Conservation (phyloP, 495 filamentous ascomycete species). For the Hypoxylon lienhwacheense region DNA sequence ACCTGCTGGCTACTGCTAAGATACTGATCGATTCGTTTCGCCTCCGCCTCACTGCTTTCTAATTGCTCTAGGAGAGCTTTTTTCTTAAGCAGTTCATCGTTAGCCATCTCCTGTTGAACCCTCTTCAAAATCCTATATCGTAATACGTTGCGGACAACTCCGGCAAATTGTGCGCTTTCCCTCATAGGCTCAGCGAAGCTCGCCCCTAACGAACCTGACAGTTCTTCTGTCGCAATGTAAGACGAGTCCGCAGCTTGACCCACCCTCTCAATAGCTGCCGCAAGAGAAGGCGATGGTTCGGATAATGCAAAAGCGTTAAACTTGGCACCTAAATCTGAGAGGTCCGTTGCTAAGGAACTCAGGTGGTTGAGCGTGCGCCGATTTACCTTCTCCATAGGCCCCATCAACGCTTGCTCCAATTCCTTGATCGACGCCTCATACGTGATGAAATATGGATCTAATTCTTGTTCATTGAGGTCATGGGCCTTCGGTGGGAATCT, state of each 20-base stretch:
- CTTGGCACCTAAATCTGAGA: constrained; percentile 87
- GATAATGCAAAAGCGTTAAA: constrained; percentile 98
- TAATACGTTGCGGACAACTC: constrained; percentile 85
- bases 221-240: constrained; percentile 91
- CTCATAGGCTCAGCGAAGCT: constrained; percentile 96
- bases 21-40: constrained; percentile 89
- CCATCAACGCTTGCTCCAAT: constrained; percentile 80
- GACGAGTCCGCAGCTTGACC: constrained; percentile 95
- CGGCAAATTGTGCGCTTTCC: constrained; percentile 94
- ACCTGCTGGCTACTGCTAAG: constrained; percentile 67
- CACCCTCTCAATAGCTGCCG: constrained; percentile 90
- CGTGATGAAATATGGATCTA: constrained; percentile 92
- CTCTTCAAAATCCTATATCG: constrained; percentile 88
- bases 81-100: constrained; percentile 85
- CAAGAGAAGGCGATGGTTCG: constrained; percentile 81
- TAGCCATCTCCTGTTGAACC: constrained; percentile 95
- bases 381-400: constrained; percentile 94
- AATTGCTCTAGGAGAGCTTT: constrained; percentile 74
- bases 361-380: constrained; percentile 83
- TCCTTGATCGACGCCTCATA: constrained; percentile 89
- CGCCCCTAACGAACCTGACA: constrained; percentile 78
- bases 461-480: constrained; percentile 78
- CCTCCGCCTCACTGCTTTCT: constrained; percentile 87
- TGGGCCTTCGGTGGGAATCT: constrained; percentile 81
- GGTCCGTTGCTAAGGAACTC: constrained; percentile 77